Base-by-base conservation (phyloP, 2,329 filamentous ascomycete species). In the Sclerotinia spermophila region DNA sequence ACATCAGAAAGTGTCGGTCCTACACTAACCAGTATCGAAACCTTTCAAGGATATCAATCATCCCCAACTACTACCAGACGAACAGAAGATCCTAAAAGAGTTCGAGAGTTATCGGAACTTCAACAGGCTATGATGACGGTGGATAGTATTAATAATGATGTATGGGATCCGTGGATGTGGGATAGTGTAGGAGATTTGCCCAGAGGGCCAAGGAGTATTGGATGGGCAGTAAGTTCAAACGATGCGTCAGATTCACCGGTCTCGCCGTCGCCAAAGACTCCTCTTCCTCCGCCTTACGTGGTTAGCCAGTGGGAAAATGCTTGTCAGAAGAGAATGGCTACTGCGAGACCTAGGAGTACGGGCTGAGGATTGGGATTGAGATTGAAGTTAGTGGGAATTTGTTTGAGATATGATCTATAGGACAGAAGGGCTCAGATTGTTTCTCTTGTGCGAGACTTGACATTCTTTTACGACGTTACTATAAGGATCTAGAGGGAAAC, bases 41-140 rank as follows among this genome's bases (percentile, higher is more conserved):
- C 55, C 3, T 35, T 17, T 55, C 42, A 45, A 30, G 15, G 35
- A 38, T 27, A 24, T 55, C 42, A 61, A 15, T 38, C 56, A 35
- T 56, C 67, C 17, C 62, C 71, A 19, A 68, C 66, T 6, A 64
- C 72, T 38, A 21, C 35, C 42, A 56, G 67, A 64, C 74, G 75
- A 17, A 67, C 67, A 3, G 78, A 79, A 62, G 78, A 79, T 69
- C 76, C 78, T 30, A 74, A 75, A 48, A 69, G 76, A 21, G 74
- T 76, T 27, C 71, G 74, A 58, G 76, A 79, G 17, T 45, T 79
- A 56, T 77, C 75, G 60, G 71, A 74, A 21, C 67, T 79, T 51
- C 77, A 78, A 44, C 76, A 76, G 56, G 78, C 78, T 11, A 78
- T 79, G 78, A 78, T 79, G 78, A 78, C 78, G 11, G 77, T 79